Base-by-base conservation (phyloP, 495 filamentous ascomycete genomes). In the Talaromyces ruber region DNA sequence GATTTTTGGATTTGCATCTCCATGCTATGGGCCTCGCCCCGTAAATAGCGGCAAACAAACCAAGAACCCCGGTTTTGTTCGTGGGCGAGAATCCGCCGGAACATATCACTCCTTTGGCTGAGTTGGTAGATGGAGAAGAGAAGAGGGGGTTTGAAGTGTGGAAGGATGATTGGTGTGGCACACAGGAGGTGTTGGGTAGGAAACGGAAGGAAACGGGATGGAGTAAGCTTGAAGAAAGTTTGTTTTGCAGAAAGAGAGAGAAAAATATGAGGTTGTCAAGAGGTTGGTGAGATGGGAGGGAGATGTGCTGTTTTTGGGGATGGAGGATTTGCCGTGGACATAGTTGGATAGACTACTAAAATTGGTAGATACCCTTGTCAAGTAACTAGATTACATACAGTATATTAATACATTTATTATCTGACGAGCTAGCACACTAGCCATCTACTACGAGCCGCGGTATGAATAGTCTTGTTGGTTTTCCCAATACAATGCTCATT, bases 51-150 rank as follows among this genome's bases (percentile, higher is more conserved):
- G 2, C 32, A 53, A 39, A 61, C 28, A 29, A 16, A n/a, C n/a
- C n/a, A n/a, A n/a, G n/a, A 28, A 47, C 37, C 9, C 25, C 14
- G 6, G 59, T 53, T 6, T 54, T 24, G 12, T 62, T 86, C 58
- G 65, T 90, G 11, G 90, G 89, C 0, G 84, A 92, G 32, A 86
- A 93, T 65, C 89, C 89, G 2, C 86, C 84, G 0, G 79, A 83
- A 64, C 66, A 81, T 12, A 72, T 85, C 21, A 81, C 78, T 32
- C 70, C 83, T 16, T 63, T 75, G 45, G 74, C 73, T 18, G 76
- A 72, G 25, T 55, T 86, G 60, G 70, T 74, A 5, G 66, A 63
- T 18, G 77, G 74, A 0, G 79, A 83, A 47, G 64, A 66, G 60
- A 64, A 65, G 59, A 76, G 69, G 53, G 79, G 79, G 16, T 72